A percentile compares a stretch with the other conserved stretches of the same genome.
These are phyloP conservation scores for Globisporangium paddicum DNA, from an alignment of 352 stramenopile species.

Conservation along the genomic window DNA sequence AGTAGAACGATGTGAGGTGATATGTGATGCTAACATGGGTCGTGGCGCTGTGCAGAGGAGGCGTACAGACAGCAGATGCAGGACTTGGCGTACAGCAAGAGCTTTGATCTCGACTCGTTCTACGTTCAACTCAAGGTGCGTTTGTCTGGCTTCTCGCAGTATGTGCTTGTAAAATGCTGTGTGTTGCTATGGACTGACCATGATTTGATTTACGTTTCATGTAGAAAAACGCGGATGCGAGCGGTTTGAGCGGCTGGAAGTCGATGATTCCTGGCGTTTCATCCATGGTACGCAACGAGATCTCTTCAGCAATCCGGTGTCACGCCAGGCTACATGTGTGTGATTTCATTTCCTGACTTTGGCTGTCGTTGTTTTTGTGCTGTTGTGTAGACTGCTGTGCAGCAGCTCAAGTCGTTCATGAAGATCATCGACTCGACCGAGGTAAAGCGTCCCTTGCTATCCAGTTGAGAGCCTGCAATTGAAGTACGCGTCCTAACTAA, in stretches of 20 bases:
- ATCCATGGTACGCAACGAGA: slow-evolving; percentile 45
- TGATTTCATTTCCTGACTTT: neutral
- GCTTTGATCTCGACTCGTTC: slow-evolving; percentile 72
- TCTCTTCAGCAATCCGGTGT: neutral
- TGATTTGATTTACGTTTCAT: neutral
- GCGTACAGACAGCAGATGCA: slow-evolving; percentile 77
- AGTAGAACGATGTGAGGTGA: neutral
- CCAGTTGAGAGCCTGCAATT: neutral
- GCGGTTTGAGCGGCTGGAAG: slow-evolving; percentile 68
- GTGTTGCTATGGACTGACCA: neutral
- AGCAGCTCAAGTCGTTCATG: slow-evolving; percentile 84
- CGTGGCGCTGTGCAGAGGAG: slow-evolving; percentile 30
- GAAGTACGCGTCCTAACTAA: neutral
- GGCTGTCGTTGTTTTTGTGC: neutral
- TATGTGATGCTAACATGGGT: neutral
- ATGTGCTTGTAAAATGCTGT: neutral
- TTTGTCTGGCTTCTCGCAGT: too few relatives aligned
- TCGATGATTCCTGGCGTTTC: slow-evolving; percentile 78
- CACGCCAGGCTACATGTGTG: neutral
- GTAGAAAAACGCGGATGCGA: slow-evolving; percentile 77
- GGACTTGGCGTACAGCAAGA: slow-evolving; percentile 54
- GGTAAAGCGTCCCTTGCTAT: slow-evolving; percentile 17
- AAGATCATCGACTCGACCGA: slow-evolving; percentile 74
- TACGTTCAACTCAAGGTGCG: slow-evolving; percentile 63
- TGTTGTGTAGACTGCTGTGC: slow-evolving; percentile 57